Percentiles rank a stretch among this genome's conserved stretches.
phyloP scores from a whole-genome alignment of 1,284 basidiomycete genomes.

The Gomphus bonarii region DNA sequence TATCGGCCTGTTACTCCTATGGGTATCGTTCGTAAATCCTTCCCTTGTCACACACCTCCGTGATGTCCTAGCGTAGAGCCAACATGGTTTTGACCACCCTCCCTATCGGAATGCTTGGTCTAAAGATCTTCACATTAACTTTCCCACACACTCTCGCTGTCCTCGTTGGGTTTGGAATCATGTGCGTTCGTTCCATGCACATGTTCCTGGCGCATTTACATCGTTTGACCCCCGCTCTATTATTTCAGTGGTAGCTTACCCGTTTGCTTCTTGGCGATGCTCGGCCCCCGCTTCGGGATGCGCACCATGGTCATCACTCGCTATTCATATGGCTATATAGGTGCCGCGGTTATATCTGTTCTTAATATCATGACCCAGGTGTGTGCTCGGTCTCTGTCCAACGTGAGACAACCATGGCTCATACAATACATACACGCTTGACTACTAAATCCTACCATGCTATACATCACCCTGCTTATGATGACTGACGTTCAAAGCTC shows the following conservation, averaged over 20 bases:
- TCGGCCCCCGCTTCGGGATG: slow-evolving; percentile 53
- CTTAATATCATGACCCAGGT: slow-evolving; percentile 50
- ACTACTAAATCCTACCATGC: no score
- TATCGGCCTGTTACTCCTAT: slow-evolving; percentile 36
- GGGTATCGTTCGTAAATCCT: slow-evolving; percentile 21
- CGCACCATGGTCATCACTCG: slow-evolving; percentile 51
- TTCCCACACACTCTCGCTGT: slow-evolving; percentile 22
- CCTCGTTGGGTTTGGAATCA: slow-evolving; percentile 3
- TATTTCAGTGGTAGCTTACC: slow-evolving; percentile 15
- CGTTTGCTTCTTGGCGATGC: slow-evolving; percentile 42
- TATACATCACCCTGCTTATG: no score
- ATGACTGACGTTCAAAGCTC: not conserved
- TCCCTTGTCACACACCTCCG: not conserved
- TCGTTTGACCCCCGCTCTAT: not conserved
- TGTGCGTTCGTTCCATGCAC: not conserved
- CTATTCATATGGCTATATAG: slow-evolving; percentile 47
- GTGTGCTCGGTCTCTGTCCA: slow-evolving; percentile 11
- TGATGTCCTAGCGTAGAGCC: slow-evolving; percentile 1
- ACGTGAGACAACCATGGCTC: slow-evolving; percentile 14
- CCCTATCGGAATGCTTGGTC: slow-evolving; percentile 46
- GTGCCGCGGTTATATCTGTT: slow-evolving; percentile 44
- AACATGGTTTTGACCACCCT: slow-evolving; percentile 38
- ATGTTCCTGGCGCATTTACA: not conserved
- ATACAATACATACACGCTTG: not conserved
- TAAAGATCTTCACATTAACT: slow-evolving; percentile 41